Base-by-base conservation (phyloP, 2,329 filamentous ascomycete genomes). In the Arthrinium phaeospermum region DNA sequence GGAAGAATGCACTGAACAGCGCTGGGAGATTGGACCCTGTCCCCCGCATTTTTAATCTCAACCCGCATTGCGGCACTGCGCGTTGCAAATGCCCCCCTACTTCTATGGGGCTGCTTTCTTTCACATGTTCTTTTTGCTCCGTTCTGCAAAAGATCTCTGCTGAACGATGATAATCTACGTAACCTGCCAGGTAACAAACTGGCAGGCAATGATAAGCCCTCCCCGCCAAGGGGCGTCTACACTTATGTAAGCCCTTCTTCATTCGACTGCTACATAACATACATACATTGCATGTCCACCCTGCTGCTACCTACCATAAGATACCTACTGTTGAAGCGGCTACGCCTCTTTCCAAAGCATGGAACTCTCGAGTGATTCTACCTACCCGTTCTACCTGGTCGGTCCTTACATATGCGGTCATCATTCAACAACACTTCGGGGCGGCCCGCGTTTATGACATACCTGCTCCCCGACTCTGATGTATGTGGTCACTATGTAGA, bases 341-440 rank as follows among this genome's bases (percentile, higher is more conserved):
- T 41, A 41, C 37, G 37, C 37, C 37, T 49, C 46, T 12, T n/a
- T 49, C 46, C 19, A 49, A 22, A 49, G 19, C 46, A 49, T 5
- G 53, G 14, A 7, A 10, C 16, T 37, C 14, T 37, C 3, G 19
- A 51, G 22, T 10, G 30, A 61, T 41, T 41, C 37, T 41, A 10
- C 37, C 7, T 41, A 41, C 37, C 37, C 37, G 30, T 64, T 37
- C 10, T 41, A 41, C 57, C 57, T 41, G 10, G 30, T 41, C 34
- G 22, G 30, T 64, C 57, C 53, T 61, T 61, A 41, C 57, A 61
- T 61, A 61, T 64, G 57, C 57, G 19, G 57, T 64, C 57, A 64
- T 64, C 34, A n/a, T 24, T 41, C 57, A 64, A 41, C 57, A 64
- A 37, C 57, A 64, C 57, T 13, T 64, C 57, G 57, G 57, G 14